Evolutionary conservation across 106 monocot genomes (phyloP).

Genomic region (Narthecium ossifragum): DNA sequence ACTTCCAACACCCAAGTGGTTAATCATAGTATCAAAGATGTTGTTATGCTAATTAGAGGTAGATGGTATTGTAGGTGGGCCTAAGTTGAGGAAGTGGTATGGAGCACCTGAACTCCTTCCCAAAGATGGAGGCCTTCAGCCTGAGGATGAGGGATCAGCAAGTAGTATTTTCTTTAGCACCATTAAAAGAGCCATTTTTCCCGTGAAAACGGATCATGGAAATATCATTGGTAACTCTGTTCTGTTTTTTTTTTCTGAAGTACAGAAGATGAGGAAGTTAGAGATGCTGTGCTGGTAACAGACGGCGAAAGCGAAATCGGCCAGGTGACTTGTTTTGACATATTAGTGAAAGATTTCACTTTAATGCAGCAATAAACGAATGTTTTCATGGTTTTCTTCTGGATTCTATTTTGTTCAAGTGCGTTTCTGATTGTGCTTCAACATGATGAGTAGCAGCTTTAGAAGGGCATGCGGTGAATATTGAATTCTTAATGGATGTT

Average conservation of each 20-base stretch:
- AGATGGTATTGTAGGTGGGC: slow-evolving; percentile 57
- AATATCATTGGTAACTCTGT: neutral
- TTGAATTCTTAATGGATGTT: too few relatives aligned
- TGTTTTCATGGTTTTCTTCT: too few relatives aligned
- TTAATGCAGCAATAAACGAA: too few relatives aligned
- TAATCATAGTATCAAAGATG: neutral
- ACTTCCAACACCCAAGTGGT: neutral
- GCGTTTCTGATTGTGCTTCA: too few relatives aligned
- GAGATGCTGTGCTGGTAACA: slow-evolving; percentile 86
- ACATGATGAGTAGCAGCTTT: too few relatives aligned
- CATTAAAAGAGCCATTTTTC: too few relatives aligned
- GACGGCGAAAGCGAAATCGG: slow-evolving; percentile 95
- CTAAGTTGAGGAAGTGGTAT: slow-evolving; percentile 97
- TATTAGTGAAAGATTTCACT: too few relatives aligned
- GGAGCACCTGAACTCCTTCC: slow-evolving; percentile 79
- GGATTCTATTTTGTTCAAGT: too few relatives aligned
- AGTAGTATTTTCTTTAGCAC: slow-evolving; percentile 10
- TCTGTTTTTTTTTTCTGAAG: slow-evolving; percentile 6
- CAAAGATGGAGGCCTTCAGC: slow-evolving; percentile 46
- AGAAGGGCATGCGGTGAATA: too few relatives aligned
- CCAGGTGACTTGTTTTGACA: too few relatives aligned
- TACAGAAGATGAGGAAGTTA: slow-evolving; percentile 42
- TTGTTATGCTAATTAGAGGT: neutral
- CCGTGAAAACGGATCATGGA: too few relatives aligned
- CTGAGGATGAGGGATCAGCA: slow-evolving; percentile 39